phyloP scores from a whole-genome alignment of 2,329 filamentous ascomycete species.

The Rhinocladiella similis region DNA sequence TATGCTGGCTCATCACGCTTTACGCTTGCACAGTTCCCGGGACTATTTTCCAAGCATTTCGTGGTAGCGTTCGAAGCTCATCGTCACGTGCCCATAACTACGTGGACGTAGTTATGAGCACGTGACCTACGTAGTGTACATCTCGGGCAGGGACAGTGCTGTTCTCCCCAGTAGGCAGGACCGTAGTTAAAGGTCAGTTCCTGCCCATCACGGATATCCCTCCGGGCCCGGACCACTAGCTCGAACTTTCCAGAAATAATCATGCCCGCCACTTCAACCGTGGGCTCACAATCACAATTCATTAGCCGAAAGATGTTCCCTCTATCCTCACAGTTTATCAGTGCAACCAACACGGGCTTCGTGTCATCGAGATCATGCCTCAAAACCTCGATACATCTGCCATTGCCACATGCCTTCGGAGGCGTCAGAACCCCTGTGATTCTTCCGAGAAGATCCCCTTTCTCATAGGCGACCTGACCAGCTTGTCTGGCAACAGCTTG shows the following conservation, averaged over 20 bases:
- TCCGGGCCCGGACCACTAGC: neutral
- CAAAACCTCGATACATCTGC: neutral
- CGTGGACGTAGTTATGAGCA: too few relatives aligned
- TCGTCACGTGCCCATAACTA: too few relatives aligned
- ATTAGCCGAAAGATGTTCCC: neutral
- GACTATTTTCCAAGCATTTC: too few relatives aligned
- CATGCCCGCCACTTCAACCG: neutral
- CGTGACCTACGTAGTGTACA: too few relatives aligned
- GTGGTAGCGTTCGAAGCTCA: too few relatives aligned
- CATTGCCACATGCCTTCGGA: neutral
- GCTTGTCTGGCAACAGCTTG: neutral
- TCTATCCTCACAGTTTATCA: neutral
- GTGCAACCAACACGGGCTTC: neutral
- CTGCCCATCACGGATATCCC: neutral
- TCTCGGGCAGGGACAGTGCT: too few relatives aligned
- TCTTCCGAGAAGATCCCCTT: neutral
- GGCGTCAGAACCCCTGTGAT: neutral
- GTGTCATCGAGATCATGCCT: neutral
- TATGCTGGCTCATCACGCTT: too few relatives aligned
- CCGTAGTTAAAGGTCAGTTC: neutral
- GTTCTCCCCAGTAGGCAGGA: neutral
- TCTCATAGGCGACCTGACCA: neutral
- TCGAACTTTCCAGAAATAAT: neutral
- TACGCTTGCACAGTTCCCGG: too few relatives aligned
- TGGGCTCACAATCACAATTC: neutral